Conservation (phyloP, 306 rosid genomes). For the Prunus kanzakura region DNA sequence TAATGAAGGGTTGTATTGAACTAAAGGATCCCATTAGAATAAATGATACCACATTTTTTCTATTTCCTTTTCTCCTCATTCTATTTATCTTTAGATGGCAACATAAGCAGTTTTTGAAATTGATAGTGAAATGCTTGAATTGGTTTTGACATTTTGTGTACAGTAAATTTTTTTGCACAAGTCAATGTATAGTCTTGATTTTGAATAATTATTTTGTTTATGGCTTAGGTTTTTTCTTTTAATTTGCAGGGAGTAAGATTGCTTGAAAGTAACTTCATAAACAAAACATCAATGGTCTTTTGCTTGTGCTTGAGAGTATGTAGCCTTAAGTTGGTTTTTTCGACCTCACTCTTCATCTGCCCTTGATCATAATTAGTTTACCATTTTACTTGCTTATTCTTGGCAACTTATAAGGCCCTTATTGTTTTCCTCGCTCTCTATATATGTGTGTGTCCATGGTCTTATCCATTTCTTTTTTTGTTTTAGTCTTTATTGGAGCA, state of each 20-base stretch:
- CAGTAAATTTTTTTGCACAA: too few species aligned
- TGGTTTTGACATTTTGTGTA: too few species aligned
- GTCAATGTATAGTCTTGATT: too few species aligned
- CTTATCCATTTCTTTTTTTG: constrained; percentile 9
- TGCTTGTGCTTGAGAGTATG: constrained; percentile 85
- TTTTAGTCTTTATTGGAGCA: constrained; percentile 81
- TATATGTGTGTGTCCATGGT: neutral
- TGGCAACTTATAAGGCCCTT: neutral
- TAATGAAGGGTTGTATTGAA: too few species aligned
- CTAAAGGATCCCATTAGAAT: too few species aligned
- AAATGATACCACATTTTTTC: too few species aligned
- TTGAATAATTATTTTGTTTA: too few species aligned
- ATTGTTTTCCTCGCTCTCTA: neutral
- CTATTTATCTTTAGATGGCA: too few species aligned
- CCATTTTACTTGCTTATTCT: neutral
- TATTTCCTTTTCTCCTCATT: too few species aligned
- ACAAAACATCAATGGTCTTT: constrained; percentile 87
- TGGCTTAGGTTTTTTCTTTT: neutral
- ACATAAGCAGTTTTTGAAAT: too few species aligned
- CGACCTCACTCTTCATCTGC: constrained; percentile 5
- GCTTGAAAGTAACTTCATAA: constrained; percentile 89
- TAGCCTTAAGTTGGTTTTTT: constrained; percentile 15
- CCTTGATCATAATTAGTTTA: neutral
- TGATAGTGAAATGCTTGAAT: too few species aligned
- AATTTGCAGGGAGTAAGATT: constrained; percentile 77